phyloP scores from a whole-genome alignment of 1,284 basidiomycete species.

The Thecaphora frezii region DNA sequence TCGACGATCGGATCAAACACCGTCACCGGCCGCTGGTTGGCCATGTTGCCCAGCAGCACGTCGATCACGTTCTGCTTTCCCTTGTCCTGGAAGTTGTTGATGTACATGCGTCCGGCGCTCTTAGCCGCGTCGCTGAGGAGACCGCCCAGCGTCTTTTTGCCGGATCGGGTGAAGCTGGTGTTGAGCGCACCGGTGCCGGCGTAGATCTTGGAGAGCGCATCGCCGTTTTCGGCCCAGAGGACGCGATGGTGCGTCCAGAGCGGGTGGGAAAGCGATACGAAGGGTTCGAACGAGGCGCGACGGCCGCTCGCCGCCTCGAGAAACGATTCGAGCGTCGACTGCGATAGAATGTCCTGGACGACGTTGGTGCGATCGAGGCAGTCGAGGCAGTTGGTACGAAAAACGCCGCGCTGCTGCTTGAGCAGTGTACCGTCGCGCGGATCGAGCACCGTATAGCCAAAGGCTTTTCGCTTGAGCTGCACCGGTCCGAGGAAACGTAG shows the following conservation, averaged over 20 bases:
- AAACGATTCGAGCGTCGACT: conserved; percentile 42
- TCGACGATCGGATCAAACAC: conserved; percentile 95
- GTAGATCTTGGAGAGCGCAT: conserved; percentile 71
- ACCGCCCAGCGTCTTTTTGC: conserved; percentile 73
- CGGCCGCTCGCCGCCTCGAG: conserved; percentile 27
- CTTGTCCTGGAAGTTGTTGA: conserved; percentile 97
- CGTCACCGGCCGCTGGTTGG: conserved; percentile 79
- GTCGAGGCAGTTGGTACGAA: conserved; percentile 92
- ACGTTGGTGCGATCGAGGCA: conserved; percentile 98
- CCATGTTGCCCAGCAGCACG: conserved; percentile 90
- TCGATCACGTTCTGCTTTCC: conserved; percentile 92
- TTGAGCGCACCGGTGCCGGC: conserved; percentile 95
- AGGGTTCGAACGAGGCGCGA: conserved; percentile 20
- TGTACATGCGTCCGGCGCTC: conserved; percentile 75
- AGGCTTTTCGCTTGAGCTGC: conserved; percentile 69
- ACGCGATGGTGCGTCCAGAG: conserved; percentile 87
- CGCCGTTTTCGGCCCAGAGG: conserved; percentile 73
- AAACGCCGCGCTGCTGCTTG: conserved; percentile 75
- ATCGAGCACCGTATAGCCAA: conserved; percentile 73
- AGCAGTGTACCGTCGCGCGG: conserved; percentile 62
- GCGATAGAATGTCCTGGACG: conserved; percentile 71
- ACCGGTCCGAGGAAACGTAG: conserved; percentile 65
- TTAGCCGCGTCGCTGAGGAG: conserved; percentile 89
- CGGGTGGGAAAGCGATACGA: conserved; percentile 49
- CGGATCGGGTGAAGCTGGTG: conserved; percentile 88